Base-by-base conservation (phyloP, 768 basidiomycete genomes). In the Russula foetens region DNA sequence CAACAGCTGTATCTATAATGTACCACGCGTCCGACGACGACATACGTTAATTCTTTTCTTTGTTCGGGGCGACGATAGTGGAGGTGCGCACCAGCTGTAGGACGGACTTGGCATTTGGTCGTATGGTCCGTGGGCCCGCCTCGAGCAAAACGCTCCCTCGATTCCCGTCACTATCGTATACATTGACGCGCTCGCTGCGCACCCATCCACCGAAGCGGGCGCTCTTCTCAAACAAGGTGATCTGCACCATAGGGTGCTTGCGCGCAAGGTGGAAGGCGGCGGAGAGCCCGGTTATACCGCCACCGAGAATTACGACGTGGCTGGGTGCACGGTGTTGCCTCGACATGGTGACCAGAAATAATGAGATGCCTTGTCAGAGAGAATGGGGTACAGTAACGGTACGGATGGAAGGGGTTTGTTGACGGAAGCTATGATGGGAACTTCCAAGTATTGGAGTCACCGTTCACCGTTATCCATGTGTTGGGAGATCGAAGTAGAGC, bases 161-260 rank as follows among this genome's bases (percentile, higher is more conserved):
- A 43, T 70, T 65, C 17, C 69, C 67, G 19, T 67, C 57, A 8
- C 48, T 44, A 31, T 70, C 65, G 45, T 64, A 53, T 5, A 89
- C 64, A 8, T 73, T 65, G 23, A 86, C 76, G 19, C 79, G 78
- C 58, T 84, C 78, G 51, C 81, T 88, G 54, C 74, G 77, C 0
- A 92, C 81, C 95, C 94, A 98, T n/a, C 96, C 96, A 14, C 96
- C 96, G 5, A 88, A 71, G 2, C 83, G 76, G 1, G 72, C 51
- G 8, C 81, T 73, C 63, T 77, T 81, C 66, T 98, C 94, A 28
- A 95, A 64, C 14, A 98, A 68, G 1, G 84, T 80, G 59, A 97
- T 81, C 9, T 72, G 75, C 0, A 81, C 66, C 11, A 70, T 65
- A 0, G 88, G 85, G 64, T 88, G 86, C 7, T 80, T 77, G 55